These are phyloP conservation scores for Elongisporangium undulatum DNA, from an alignment of 352 stramenopile genomes.

Conservation along the genomic window DNA sequence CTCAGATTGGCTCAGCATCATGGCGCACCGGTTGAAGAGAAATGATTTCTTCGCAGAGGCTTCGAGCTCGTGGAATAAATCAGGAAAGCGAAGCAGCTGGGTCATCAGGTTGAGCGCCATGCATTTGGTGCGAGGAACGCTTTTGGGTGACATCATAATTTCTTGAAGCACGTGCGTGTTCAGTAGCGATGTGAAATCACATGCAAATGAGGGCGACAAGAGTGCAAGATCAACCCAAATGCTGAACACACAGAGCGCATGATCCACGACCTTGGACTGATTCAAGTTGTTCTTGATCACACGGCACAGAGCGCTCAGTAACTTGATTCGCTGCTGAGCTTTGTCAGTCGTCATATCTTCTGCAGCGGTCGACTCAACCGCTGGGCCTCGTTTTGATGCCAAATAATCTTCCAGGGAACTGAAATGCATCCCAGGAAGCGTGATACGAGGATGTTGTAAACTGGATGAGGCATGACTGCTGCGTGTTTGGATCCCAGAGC, in stretches of 20 bases:
- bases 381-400: constrained; percentile 15
- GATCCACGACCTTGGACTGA: constrained; percentile 30
- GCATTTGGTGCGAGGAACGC: constrained; percentile 20
- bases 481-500: constrained; percentile 4
- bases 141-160: constrained; percentile 41
- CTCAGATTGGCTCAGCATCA: constrained; percentile 35
- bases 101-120: constrained; percentile 34
- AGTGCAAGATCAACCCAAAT: constrained; percentile 41
- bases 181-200: constrained; percentile 47
- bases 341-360: constrained; percentile 26
- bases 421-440: constrained; percentile 32
- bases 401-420: constrained; percentile 47
- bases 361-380: constrained; percentile 14
- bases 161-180: constrained; percentile 41
- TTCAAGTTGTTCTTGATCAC: constrained; percentile 51
- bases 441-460: constrained; percentile 32
- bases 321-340: constrained; percentile 24
- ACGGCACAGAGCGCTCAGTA: constrained; percentile 42
- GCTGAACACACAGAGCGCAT: constrained; percentile 31
- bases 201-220: constrained; percentile 6
- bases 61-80: constrained; percentile 39
- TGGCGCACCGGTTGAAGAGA: constrained; percentile 68
- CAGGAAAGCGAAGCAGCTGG: constrained; percentile 33
- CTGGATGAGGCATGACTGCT: constrained; percentile 3
- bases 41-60: constrained; percentile 42